Evolutionary conservation across 1,284 basidiomycete genomes (phyloP).

Genomic region (Athelia psychrophila): DNA sequence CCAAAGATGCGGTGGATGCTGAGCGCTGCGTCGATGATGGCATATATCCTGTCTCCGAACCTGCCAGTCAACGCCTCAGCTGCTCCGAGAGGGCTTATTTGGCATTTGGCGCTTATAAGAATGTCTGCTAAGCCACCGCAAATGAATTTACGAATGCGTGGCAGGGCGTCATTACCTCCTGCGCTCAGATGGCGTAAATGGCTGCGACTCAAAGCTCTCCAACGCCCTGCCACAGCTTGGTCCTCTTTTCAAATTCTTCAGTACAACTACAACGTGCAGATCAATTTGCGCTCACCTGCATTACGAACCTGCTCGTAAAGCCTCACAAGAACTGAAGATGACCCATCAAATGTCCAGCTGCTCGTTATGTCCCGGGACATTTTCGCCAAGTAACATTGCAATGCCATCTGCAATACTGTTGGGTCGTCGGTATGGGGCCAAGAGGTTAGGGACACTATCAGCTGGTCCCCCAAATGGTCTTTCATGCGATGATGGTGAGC

Average conservation of each 20-base stretch:
- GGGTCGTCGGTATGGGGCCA: conserved; percentile 38
- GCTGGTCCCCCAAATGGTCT: conserved; percentile 33
- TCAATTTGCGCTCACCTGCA: conserved; percentile 31
- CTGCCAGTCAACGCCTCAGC: conserved; percentile 23
- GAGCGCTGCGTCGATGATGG: conserved; percentile 38
- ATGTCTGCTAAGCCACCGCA: conserved; percentile 40
- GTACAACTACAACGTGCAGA: background rate
- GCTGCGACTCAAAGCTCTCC: conserved; percentile 48
- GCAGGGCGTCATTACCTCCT: conserved; percentile 15
- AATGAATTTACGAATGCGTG: conserved; percentile 30
- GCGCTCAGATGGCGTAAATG: conserved; percentile 36
- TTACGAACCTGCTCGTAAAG: conserved; percentile 44
- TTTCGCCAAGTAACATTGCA: conserved; percentile 34
- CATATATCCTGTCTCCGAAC: conserved; percentile 37
- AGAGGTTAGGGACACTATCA: conserved; percentile 31
- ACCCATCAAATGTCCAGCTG: conserved; percentile 47
- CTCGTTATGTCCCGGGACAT: conserved; percentile 43
- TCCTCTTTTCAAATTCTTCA: conserved; percentile 33
- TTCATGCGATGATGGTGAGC: conserved; percentile 26
- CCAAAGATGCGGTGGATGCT: conserved; percentile 48
- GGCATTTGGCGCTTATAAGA: conserved; percentile 39
- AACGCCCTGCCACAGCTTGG: conserved; percentile 48
- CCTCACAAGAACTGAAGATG: conserved; percentile 32
- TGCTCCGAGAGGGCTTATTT: conserved; percentile 23
- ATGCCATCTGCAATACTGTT: conserved; percentile 46